Evolutionary conservation across 768 basidiomycete genomes (phyloP).

Genomic region (Lyophyllum atratum): DNA sequence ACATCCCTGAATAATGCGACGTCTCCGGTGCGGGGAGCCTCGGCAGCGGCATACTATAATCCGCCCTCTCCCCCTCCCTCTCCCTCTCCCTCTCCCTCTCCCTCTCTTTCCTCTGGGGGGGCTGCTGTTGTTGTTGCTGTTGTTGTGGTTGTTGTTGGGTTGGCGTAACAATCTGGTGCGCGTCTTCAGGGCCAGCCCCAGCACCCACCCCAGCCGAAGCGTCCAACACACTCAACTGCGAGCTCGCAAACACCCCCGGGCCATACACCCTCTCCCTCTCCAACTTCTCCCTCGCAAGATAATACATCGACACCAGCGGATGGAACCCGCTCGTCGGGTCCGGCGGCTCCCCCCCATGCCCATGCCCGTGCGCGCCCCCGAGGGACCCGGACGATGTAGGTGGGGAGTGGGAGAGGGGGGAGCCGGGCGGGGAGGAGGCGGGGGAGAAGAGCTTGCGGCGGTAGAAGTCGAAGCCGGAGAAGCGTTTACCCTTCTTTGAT

Average conservation of each 20-base stretch:
- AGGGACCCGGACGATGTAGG: constrained; percentile 40
- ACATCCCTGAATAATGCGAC: constrained; percentile 79
- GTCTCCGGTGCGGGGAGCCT: constrained; percentile 80
- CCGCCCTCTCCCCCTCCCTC: constrained; percentile 40
- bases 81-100: not conserved
- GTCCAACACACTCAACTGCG: constrained; percentile 68
- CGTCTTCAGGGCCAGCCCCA: no score
- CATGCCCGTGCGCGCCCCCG: not conserved
- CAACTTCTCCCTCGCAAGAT: constrained; percentile 92
- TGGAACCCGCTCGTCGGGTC: constrained; percentile 96
- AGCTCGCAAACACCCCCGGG: constrained; percentile 90
- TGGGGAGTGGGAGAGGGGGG: constrained; percentile 52
- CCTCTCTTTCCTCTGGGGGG: not conserved
- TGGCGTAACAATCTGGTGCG: not conserved
- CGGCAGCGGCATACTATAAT: constrained; percentile 84
- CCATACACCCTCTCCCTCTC: constrained; percentile 95
- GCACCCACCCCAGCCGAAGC: constrained; percentile 8
- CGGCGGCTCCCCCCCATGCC: constrained; percentile 37
- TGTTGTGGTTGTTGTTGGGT: not conserved
- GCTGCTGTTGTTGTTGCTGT: not conserved
- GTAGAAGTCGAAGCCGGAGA: constrained; percentile 95
- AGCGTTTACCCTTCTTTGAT: constrained; percentile 76
- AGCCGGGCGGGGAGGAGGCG: constrained; percentile 44
- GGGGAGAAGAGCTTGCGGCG: constrained; percentile 85
- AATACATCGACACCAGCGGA: constrained; percentile 95